Evolutionary conservation across 768 basidiomycete species (phyloP), one percentile per base, ranked within the genome.

Genomic region (Cubamyces lactineus): DNA sequence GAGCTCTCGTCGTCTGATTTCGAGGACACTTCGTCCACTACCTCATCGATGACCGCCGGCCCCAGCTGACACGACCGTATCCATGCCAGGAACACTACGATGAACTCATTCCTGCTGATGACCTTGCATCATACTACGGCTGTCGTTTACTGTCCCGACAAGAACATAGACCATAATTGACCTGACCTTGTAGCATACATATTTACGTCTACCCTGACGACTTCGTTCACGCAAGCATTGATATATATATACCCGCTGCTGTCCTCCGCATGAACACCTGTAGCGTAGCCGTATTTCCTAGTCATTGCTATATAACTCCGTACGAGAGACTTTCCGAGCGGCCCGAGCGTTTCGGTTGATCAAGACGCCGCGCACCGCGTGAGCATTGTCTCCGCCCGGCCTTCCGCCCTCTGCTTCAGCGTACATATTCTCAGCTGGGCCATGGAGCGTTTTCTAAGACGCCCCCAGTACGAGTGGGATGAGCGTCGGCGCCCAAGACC

Each of bases 351-450:
- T 9, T 21, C n/a, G 15, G n/a, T 42, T 13, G 41, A 42, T 45
- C 19, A 21, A 45, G 2, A n/a, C 9, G 43, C 7, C n/a, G 21
- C 19, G 43, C n/a, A 21, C 43, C 43, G 43, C 43, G 43, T 45
- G 43, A 45, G 43, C 43, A 45, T 9, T 45, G 17, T 9, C 47
- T 48, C 47, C 47, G 47, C 13, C 45, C 21, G n/a, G 47, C n/a
- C 47, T 48, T 48, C 47, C 47, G n/a, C n/a, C 24, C n/a, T 42
- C 15, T 13, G 4, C 4, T 42, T 12, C 3, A 13, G 41, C 3
- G 21, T 17, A 48, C 21, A 48, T 26, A 24, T 56, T 83, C 82
- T 64, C 89, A 82, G 67, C 93, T 12, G 41, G 41, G 15, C 3
- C 12, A 24, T 24, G 24, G 41, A 42, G 45, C 7, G n/a, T 23